Percentiles rank a stretch among this genome's conserved stretches.
Evolutionary conservation across 139 green algal species (phyloP).

Genomic region (Closterium sp.): DNA sequence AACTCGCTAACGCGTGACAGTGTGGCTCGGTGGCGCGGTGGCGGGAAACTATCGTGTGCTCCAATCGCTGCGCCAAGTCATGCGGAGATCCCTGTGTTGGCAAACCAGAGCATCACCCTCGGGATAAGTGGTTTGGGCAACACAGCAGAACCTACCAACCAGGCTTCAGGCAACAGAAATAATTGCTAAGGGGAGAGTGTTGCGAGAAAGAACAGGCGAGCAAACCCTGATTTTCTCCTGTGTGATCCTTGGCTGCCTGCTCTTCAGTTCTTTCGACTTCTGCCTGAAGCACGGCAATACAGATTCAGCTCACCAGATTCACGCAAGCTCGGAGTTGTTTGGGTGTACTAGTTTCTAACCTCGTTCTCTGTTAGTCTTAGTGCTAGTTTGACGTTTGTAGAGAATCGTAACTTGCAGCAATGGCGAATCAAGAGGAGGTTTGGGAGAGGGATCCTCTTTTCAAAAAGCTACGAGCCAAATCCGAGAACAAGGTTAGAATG

Average conservation of each 20-base stretch:
- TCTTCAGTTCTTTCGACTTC: neutral
- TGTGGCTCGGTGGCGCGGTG: neutral
- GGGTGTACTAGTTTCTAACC: neutral
- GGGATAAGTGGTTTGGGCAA: neutral
- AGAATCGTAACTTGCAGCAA: neutral
- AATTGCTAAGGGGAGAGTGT: neutral
- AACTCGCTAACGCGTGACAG: neutral
- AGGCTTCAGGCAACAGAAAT: neutral
- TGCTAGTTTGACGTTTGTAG: neutral
- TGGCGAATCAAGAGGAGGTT: slow-evolving; percentile 29
- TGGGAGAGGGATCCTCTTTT: slow-evolving; percentile 47
- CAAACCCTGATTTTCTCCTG: neutral
- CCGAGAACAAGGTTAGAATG: slow-evolving; percentile 49
- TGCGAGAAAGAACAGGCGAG: neutral
- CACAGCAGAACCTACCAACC: neutral
- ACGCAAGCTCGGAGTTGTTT: neutral
- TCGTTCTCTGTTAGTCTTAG: neutral
- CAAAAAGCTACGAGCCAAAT: slow-evolving; percentile 36
- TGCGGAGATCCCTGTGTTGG: neutral
- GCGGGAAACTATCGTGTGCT: neutral
- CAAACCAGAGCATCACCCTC: neutral
- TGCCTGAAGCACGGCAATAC: neutral
- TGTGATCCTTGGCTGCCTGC: neutral
- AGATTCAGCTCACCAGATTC: neutral
- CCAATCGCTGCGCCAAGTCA: neutral